Evolutionary conservation across 2,329 filamentous ascomycete species (phyloP), one percentile per base, ranked within the genome.

Genomic region (Colletotrichum sp.): DNA sequence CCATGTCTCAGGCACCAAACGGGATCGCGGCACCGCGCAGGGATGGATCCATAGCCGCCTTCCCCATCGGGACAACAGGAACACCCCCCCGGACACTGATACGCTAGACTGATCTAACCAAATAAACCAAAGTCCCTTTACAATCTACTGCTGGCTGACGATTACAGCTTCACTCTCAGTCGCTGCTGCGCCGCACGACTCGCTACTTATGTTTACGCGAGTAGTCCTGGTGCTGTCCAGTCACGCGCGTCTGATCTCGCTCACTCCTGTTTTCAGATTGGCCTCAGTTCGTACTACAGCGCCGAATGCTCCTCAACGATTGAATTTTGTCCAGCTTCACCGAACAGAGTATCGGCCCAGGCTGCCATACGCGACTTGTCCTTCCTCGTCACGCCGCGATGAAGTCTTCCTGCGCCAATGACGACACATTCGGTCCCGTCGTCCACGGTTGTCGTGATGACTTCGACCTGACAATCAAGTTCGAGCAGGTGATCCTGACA

Each of bases 381-480:
- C 44, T 18, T 21, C 30, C 62, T 4, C 62, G 24, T 44, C 32
- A 21, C 62, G 62, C 16, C 62, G 34, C 62, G 62, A 64, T 64
- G 62, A 64, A 34, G 21, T 16, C n/a, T 64, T 67, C 62, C 4
- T 75, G 68, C 34, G 28, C 10, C 64, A 83, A 84, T 78, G 87
- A 88, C 74, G 79, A 79, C 57, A 79, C 83, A 26, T 83, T 89
- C 24, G 88, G 88, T 5, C 88, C 88, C 0, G 78, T 80, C 8
- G 86, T 90, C n/a, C 78, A 78, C 12, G 87, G 86, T 26, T 90
- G 88, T 71, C 86, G 88, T 12, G 84, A 81, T 67, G 85, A 88
- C 73, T 90, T 90, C 71, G 88, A 90, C 78, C 89, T 90, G 72
- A 90, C 88, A 1, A 80, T 89, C 66, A 84, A 83, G 32, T 90